Evolutionary conservation across 2,329 filamentous ascomycete genomes (phyloP).

Genomic region (Nemania sp.): DNA sequence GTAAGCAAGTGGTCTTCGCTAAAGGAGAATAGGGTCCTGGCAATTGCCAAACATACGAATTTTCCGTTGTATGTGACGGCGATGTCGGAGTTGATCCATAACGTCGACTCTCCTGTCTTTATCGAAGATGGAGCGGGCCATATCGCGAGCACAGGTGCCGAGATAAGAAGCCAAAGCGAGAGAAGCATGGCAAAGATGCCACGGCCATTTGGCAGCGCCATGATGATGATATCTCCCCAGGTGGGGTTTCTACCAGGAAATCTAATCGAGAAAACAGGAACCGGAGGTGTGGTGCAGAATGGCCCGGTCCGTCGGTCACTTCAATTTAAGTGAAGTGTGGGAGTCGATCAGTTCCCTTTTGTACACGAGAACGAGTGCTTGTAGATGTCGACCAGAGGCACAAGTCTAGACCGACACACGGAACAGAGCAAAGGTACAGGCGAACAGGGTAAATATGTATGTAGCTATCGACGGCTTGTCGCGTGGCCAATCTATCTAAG

Average conservation of each 20-base stretch:
- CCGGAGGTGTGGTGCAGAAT: background rate
- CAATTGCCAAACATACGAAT: slow-evolving; percentile 49
- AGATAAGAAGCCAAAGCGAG: slow-evolving; percentile 45
- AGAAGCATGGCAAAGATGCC: slow-evolving; percentile 39
- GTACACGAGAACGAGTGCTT: background rate
- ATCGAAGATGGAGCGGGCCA: slow-evolving; percentile 60
- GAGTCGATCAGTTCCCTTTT: background rate
- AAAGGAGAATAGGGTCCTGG: background rate
- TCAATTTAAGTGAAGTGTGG: background rate
- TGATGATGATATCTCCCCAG: slow-evolving; percentile 19
- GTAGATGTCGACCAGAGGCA: slow-evolving; percentile 10
- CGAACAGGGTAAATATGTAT: slow-evolving; percentile 5
- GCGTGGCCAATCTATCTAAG: slow-evolving; percentile 19
- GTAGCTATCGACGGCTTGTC: slow-evolving; percentile 7
- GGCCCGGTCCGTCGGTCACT: background rate
- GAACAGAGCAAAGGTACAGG: slow-evolving; percentile 1
- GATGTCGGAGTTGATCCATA: slow-evolving; percentile 58
- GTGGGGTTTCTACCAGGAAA: slow-evolving; percentile 13
- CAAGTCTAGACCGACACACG: slow-evolving; percentile 14
- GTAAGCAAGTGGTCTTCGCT: slow-evolving; percentile 38
- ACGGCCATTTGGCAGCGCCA: slow-evolving; percentile 23
- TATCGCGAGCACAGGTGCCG: slow-evolving; percentile 52
- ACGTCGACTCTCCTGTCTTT: slow-evolving; percentile 53
- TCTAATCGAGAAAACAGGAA: slow-evolving; percentile 19
- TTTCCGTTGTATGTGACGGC: slow-evolving; percentile 62